Conservation (phyloP, 2,329 filamentous ascomycete species). For the Colletotrichum endophyticum region DNA sequence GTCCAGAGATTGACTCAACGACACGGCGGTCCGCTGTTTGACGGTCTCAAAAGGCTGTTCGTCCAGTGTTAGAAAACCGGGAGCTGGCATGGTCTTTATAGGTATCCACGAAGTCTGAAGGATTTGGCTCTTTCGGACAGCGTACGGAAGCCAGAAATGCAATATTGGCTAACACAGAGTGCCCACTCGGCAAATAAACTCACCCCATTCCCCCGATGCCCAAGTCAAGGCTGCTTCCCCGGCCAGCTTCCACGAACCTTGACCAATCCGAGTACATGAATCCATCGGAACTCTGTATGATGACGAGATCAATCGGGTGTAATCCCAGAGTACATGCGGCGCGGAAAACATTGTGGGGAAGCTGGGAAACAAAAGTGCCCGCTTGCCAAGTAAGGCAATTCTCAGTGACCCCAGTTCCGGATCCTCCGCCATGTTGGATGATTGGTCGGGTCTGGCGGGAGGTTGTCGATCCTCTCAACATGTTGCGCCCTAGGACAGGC, state of each 20-base stretch:
- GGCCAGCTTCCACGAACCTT: neutral
- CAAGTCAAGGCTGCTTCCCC: neutral
- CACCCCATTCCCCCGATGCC: too few species aligned
- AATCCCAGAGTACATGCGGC: neutral
- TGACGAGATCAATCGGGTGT: neutral
- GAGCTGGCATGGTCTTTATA: neutral
- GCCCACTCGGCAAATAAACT: neutral
- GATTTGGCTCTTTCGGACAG: neutral
- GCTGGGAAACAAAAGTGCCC: neutral
- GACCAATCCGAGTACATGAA: neutral
- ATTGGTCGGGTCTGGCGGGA: neutral
- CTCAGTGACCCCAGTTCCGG: neutral
- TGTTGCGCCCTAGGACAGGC: neutral
- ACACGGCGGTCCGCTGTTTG: neutral
- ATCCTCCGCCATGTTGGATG: neutral
- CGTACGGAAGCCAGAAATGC: neutral
- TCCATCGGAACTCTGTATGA: neutral
- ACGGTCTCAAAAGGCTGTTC: neutral
- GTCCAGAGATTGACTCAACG: neutral
- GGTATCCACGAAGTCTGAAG: neutral
- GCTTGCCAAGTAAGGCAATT: neutral
- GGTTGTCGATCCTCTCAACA: neutral
- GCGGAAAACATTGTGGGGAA: neutral
- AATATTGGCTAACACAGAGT: neutral
- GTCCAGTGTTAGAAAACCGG: neutral